phyloP scores from a whole-genome alignment of 2,329 filamentous ascomycete genomes.

The Akanthomyces uredinophilus region DNA sequence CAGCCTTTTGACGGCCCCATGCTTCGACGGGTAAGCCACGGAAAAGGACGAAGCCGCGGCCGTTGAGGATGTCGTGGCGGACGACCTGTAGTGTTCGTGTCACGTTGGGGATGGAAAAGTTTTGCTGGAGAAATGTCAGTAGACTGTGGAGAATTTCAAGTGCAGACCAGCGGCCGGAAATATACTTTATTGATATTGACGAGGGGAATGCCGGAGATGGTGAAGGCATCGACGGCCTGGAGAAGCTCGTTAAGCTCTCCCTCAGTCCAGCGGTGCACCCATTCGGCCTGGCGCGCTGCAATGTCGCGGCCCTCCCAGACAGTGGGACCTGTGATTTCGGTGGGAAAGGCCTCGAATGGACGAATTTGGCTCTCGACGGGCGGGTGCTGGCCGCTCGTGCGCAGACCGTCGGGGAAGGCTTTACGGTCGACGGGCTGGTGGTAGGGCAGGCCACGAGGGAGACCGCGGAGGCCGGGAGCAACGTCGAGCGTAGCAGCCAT shows the following conservation, averaged over 20 bases:
- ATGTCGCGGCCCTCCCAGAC: slow-evolving; percentile 68
- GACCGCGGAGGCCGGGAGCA: slow-evolving; percentile 11
- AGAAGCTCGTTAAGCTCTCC: slow-evolving; percentile 64
- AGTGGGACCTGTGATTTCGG: slow-evolving; percentile 64
- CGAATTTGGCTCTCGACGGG: slow-evolving; percentile 61
- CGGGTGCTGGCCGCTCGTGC: slow-evolving; percentile 63
- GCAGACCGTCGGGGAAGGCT: slow-evolving; percentile 43
- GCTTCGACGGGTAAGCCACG: slow-evolving; percentile 70
- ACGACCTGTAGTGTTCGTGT: slow-evolving; percentile 27
- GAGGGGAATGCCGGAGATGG: slow-evolving; percentile 57
- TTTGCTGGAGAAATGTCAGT: slow-evolving; percentile 22
- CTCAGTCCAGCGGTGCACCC: slow-evolving; percentile 65
- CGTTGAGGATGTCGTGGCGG: slow-evolving; percentile 53
- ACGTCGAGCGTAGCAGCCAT: slow-evolving; percentile 10
- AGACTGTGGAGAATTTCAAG: not conserved
- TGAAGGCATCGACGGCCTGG: slow-evolving; percentile 62
- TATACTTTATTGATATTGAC: slow-evolving; percentile 53
- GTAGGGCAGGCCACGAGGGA: slow-evolving; percentile 11
- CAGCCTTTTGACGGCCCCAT: slow-evolving; percentile 75
- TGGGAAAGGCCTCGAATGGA: slow-evolving; percentile 66
- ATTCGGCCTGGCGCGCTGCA: slow-evolving; percentile 56
- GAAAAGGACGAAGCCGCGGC: slow-evolving; percentile 86
- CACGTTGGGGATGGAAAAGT: slow-evolving; percentile 34
- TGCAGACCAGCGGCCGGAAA: slow-evolving; percentile 1
- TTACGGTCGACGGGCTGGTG: slow-evolving; percentile 11